Evolutionary conservation across 2,329 filamentous ascomycete genomes (phyloP).

Genomic region (Trichophyton rubrum): DNA sequence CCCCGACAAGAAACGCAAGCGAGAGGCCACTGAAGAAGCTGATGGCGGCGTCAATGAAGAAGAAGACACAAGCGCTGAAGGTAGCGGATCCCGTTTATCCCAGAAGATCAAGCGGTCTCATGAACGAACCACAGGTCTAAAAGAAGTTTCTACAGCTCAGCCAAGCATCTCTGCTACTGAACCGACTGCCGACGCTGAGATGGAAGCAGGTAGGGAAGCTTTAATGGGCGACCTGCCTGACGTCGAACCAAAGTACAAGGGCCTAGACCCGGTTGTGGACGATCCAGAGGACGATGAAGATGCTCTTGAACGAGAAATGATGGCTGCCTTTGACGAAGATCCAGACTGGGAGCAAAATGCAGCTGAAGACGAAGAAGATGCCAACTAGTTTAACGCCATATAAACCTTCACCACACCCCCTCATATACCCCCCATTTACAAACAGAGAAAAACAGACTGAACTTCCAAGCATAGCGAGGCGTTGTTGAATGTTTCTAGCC

Average conservation of each 20-base stretch:
- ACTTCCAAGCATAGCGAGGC: conserved; percentile 11
- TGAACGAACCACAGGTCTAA: conserved; percentile 28
- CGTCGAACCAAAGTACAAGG: conserved; percentile 4
- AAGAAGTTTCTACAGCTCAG: conserved; percentile 24
- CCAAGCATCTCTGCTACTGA: conserved; percentile 30
- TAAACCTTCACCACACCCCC: too few relatives aligned
- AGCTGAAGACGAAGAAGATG: conserved; percentile 22
- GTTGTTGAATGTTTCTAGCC: conserved; percentile 5
- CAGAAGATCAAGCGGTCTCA: conserved; percentile 33
- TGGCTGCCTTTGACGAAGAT: conserved; percentile 44
- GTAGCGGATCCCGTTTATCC: conserved; percentile 25
- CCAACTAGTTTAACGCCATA: conserved; percentile 1
- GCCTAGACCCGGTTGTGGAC: conserved; percentile 5
- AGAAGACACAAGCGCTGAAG: conserved; percentile 22
- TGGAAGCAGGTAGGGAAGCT: conserved; percentile 31
- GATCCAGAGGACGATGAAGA: conserved; percentile 29
- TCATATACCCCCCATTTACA: too few relatives aligned
- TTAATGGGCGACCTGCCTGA: conserved; percentile 8
- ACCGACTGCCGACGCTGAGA: conserved; percentile 44
- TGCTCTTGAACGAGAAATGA: conserved; percentile 42
- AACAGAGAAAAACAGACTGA: neutral
- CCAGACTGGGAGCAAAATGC: conserved; percentile 26
- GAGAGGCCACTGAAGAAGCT: conserved; percentile 19
- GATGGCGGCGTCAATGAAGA: conserved; percentile 22
- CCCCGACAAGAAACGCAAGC: conserved; percentile 28